Evolutionary conservation across 2,329 filamentous ascomycete species (phyloP), one percentile per base, ranked within the genome.

Genomic region (Aureobasidium sp.): DNA sequence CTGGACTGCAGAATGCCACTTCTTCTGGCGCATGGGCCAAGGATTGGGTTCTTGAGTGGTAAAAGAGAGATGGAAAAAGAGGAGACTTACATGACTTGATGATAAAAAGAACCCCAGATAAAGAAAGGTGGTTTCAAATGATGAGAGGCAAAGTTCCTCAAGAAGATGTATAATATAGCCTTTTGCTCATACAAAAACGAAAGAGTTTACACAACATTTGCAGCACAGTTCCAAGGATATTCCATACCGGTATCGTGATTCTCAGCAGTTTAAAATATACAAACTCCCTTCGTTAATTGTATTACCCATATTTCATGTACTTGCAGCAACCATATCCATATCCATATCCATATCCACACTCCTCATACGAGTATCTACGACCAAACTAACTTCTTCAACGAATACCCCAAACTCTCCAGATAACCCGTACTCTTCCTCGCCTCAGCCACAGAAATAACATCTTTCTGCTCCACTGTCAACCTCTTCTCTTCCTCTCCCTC

Each of bases 301-400:
- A 21, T 21, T 21, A 21, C 21, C 21, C 21, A 21, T 21, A 21
- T 21, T 21, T 21, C 21, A 21, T 21, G 21, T 21, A 21, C 21
- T 21, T 21, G 21, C 21, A 21, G 21, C 21, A 21, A 21, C 21
- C 21, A 21, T 21, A 21, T 21, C 21, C 21, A 29, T 30, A 7
- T 15, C 27, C 25, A 30, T 5, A 16, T 16, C 36, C 21, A 30
- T 41, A 8, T 53, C 1, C 50, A 10, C 39, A 10, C 3, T 30
- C 21, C n/a, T 7, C 32, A 3, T 9, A 34, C 9, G 10, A 21
- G n/a, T 6, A 5, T 44, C 39, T 45, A 84, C 3, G 81, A 80
- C 94, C 94, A 97, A 13, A 99, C 91, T 72, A 97, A 76, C 79
- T 90, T 96, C 83, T 96, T 97, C 69, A 97, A 81, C 63, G 88